Evolutionary conservation across 2,329 filamentous ascomycete genomes (phyloP).

Genomic region (Aspergillus sergii): DNA sequence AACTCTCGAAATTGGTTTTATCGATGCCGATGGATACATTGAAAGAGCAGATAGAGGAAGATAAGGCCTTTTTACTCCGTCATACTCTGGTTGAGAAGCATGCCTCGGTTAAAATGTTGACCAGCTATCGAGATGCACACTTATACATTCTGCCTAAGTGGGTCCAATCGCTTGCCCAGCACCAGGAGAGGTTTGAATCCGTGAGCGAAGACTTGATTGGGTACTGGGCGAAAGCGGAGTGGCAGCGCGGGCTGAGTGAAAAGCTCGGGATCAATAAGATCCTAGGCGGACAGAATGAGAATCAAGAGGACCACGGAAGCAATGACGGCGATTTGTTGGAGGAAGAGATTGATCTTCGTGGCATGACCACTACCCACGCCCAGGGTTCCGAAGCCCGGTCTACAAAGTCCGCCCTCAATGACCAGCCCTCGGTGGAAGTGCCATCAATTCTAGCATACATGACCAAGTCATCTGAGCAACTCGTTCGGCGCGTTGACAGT

Average conservation of each 20-base stretch:
- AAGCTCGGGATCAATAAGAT: conserved; percentile 75
- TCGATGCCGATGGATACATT: conserved; percentile 87
- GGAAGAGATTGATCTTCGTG: conserved; percentile 57
- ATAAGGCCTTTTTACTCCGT: conserved; percentile 68
- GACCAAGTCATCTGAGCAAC: conserved; percentile 58
- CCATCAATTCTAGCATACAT: conserved; percentile 82
- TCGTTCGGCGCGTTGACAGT: conserved; percentile 88
- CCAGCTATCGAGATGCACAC: conserved; percentile 87
- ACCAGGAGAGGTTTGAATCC: conserved; percentile 81
- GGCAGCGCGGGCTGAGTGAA: conserved; percentile 78
- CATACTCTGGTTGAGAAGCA: conserved; percentile 76
- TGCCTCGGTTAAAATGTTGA: conserved; percentile 76
- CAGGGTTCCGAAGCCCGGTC: conserved; percentile 23
- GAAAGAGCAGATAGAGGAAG: conserved; percentile 77
- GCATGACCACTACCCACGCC: conserved; percentile 56
- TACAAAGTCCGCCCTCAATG: neutral
- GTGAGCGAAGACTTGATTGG: conserved; percentile 92
- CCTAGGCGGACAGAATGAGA: conserved; percentile 52
- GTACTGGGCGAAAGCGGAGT: conserved; percentile 93
- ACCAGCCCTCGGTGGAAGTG: conserved; percentile 15
- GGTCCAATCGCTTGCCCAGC: conserved; percentile 80
- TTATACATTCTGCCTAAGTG: conserved; percentile 93
- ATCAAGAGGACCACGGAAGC: conserved; percentile 43
- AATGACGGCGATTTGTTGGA: conserved; percentile 48
- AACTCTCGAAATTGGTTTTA: conserved; percentile 78